Conservation (phyloP, 208 protist species). For the Blastocrithidia nonstop region DNA sequence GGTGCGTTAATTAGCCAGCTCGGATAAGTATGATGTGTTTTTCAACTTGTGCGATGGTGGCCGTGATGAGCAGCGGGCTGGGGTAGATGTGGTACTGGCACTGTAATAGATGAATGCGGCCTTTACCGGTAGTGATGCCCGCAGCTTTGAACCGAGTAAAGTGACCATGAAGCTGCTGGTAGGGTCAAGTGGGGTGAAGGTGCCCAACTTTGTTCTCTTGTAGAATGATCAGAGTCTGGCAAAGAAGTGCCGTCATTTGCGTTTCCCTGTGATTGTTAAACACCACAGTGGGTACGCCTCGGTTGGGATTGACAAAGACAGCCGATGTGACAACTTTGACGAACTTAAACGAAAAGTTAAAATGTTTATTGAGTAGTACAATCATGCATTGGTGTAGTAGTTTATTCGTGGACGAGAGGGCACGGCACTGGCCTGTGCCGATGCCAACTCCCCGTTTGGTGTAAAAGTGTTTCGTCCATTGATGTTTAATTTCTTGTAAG, state of each 20-base stretch:
- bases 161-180: constrained; percentile 85
- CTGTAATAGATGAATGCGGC: constrained; percentile 79
- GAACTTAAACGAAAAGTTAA: constrained; percentile 51
- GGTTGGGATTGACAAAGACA: constrained; percentile 77
- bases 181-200: constrained; percentile 47
- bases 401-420: constrained; percentile 77
- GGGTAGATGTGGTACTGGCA: constrained; percentile 65
- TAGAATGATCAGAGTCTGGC: constrained; percentile 41
- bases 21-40: constrained; percentile 74
- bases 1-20: constrained; percentile 61
- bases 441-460: constrained; percentile 41
- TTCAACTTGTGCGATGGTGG: constrained; percentile 85
- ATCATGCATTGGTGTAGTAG: constrained; percentile 78
- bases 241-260: constrained; percentile 71
- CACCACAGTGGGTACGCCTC: constrained; percentile 76
- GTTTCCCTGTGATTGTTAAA: constrained; percentile 84
- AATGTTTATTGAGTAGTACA: constrained; percentile 60
- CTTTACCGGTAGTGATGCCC: constrained; percentile 77
- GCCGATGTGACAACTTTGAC: constrained; percentile 58
- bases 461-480: constrained; percentile 78
- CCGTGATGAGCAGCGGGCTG: constrained; percentile 67
- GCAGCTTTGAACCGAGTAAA: constrained; percentile 77
- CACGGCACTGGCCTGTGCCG: constrained; percentile 65
- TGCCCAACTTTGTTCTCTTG: constrained; percentile 74
- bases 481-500: constrained; percentile 70